Conservation (phyloP, 306 rosid genomes). For the Mucuna pruriens region DNA sequence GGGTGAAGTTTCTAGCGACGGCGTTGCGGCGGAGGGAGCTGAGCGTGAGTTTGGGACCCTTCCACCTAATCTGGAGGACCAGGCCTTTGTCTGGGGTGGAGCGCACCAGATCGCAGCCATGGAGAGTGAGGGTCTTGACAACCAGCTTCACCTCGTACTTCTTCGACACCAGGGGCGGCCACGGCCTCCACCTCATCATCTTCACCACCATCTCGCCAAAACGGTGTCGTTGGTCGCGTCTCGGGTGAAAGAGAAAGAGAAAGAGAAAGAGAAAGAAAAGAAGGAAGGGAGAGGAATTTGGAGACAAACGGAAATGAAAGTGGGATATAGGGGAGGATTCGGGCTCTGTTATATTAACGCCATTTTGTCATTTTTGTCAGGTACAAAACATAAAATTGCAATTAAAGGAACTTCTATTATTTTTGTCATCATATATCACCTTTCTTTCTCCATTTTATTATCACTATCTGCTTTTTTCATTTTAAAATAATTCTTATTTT, state of each 20-base stretch:
- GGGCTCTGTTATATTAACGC: slow-evolving; percentile 27
- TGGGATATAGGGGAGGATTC: slow-evolving; percentile 34
- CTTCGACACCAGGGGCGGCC: slow-evolving; percentile 80
- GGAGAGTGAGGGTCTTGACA: slow-evolving; percentile 64
- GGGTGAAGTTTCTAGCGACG: slow-evolving; percentile 72
- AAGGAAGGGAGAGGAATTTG: background rate
- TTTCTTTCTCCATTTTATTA: too few species aligned
- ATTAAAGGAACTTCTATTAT: background rate
- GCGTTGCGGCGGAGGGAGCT: slow-evolving; percentile 81
- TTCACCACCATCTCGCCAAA: slow-evolving; percentile 76
- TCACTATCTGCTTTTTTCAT: background rate
- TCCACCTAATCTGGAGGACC: slow-evolving; percentile 84
- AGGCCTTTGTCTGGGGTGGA: slow-evolving; percentile 43
- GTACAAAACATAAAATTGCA: slow-evolving; percentile 8
- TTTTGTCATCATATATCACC: background rate
- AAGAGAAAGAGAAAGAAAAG: background rate
- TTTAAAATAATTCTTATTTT: background rate
- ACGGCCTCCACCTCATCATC: slow-evolving; percentile 99
- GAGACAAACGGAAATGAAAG: background rate
- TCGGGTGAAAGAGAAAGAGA: background rate
- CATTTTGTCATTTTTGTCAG: slow-evolving; percentile 21
- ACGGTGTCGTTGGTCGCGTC: background rate
- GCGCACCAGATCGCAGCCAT: slow-evolving; percentile 66
- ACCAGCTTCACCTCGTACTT: slow-evolving; percentile 69
- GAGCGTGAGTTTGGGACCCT: slow-evolving; percentile 80